A percentile compares a stretch with the other conserved stretches of the same genome.
Conservation (phyloP, 306 rosid genomes). For the Mucuna pruriens region DNA sequence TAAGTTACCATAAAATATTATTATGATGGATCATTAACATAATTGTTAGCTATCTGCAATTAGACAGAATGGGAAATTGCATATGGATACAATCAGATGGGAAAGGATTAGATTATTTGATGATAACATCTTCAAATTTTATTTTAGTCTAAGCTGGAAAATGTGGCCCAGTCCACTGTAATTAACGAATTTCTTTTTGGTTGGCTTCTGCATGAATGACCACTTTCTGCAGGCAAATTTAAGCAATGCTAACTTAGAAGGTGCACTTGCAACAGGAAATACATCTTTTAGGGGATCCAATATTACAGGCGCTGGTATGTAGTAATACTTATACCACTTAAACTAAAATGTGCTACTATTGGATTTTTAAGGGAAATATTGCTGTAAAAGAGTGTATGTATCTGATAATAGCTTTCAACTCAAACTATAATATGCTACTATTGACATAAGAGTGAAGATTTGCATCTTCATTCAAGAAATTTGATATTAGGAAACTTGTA, state of each 20-base stretch:
- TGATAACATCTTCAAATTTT: constrained; percentile 19
- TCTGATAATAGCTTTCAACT: constrained; percentile 8
- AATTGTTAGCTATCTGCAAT: neutral
- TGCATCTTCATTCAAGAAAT: constrained; percentile 5
- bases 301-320: constrained; percentile 86
- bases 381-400: neutral
- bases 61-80: neutral
- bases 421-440: too few species aligned
- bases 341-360: neutral
- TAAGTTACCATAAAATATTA: neutral
- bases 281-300: constrained; percentile 85
- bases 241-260: constrained; percentile 93
- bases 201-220: constrained; percentile 1
- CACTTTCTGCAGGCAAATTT: constrained; percentile 72
- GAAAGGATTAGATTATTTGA: constrained; percentile 12
- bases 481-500: constrained; percentile 3
- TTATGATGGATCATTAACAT: neutral
- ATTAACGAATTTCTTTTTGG: neutral
- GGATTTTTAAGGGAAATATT: constrained; percentile 25
- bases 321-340: constrained; percentile 13
- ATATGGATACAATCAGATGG: neutral
- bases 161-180: neutral
- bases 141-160: constrained; percentile 2
- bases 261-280: constrained; percentile 92
- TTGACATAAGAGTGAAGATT: neutral